Evolutionary conservation across 2,329 filamentous ascomycete species (phyloP).

Genomic region (Incumbomyces delicatus): DNA sequence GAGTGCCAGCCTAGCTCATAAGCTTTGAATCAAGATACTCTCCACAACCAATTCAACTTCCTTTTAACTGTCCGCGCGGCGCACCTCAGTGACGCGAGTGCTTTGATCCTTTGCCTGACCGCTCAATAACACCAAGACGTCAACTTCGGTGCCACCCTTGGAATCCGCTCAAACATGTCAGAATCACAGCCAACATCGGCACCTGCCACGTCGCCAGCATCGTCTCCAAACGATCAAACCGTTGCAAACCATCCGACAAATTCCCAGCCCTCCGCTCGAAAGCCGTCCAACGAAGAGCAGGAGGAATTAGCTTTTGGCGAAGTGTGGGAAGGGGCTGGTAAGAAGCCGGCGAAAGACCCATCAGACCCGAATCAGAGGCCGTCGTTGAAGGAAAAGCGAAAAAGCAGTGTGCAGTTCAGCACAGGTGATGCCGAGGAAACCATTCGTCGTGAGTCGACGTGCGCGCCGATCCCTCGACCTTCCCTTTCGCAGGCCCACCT

Average conservation of each 20-base stretch:
- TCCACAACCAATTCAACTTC: too few species aligned
- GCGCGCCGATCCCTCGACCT: conserved; percentile 10
- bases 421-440: conserved; percentile 19
- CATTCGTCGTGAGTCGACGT: conserved; percentile 17
- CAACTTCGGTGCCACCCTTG: too few species aligned
- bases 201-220: neutral
- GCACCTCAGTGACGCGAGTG: too few species aligned
- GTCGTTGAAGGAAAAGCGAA: conserved; percentile 12
- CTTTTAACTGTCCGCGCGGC: too few species aligned
- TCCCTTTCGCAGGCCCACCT: conserved; percentile 10
- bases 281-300: conserved; percentile 11
- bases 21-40: too few species aligned
- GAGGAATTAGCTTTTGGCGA: conserved; percentile 18
- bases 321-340: conserved; percentile 17
- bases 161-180: neutral
- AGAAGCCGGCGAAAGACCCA: neutral
- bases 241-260: neutral
- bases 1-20: too few species aligned
- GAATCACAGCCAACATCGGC: neutral
- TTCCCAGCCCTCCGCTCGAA: neutral
- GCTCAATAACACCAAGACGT: too few species aligned
- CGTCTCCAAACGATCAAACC: neutral
- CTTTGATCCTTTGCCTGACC: too few species aligned
- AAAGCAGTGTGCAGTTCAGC: conserved; percentile 21
- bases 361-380: conserved; percentile 7